Percentiles rank a stretch among this genome's conserved stretches.
Evolutionary conservation across 768 basidiomycete genomes (phyloP).

Genomic region (Mrakia hoshinonis): DNA sequence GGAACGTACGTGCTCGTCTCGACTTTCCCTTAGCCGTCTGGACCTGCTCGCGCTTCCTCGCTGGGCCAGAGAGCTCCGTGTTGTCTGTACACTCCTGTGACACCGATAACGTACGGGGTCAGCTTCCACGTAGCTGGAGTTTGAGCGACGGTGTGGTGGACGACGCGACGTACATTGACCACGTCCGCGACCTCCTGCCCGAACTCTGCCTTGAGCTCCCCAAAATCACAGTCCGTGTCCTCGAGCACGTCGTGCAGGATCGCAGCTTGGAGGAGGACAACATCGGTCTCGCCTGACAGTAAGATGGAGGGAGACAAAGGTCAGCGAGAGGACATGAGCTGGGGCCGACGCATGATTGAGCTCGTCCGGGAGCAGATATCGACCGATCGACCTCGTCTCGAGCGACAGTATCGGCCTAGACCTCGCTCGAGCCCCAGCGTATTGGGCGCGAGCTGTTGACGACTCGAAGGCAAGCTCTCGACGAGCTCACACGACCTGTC

Average conservation of each 20-base stretch:
- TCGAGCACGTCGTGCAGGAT: conserved; percentile 26
- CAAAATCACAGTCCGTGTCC: conserved; percentile 16
- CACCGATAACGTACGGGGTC: background rate
- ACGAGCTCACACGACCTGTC: no score
- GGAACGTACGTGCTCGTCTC: conserved; percentile 20
- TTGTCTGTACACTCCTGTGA: conserved; percentile 22
- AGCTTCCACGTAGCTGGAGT: no score
- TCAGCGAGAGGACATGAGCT: no score
- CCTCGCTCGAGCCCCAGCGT: no score
- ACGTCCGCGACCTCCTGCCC: conserved; percentile 17
- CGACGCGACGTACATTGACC: conserved; percentile 15
- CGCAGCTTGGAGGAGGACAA: conserved; percentile 25
- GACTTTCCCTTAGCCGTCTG: conserved; percentile 4
- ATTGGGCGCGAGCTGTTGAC: no score
- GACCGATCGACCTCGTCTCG: no score
- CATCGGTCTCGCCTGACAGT: conserved; percentile 16
- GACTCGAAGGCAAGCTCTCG: no score
- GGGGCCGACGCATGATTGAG: background rate
- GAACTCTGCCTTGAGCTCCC: conserved; percentile 15
- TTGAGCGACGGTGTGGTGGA: no score
- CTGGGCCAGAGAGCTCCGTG: background rate
- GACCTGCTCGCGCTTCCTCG: conserved; percentile 17
- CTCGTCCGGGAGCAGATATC: background rate
- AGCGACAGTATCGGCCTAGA: no score
- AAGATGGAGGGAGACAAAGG: background rate